Percentiles rank a stretch among this genome's conserved stretches.
These are phyloP conservation scores for Quercus phellos DNA, from an alignment of 331 rosid genomes.

Conservation along the genomic window DNA sequence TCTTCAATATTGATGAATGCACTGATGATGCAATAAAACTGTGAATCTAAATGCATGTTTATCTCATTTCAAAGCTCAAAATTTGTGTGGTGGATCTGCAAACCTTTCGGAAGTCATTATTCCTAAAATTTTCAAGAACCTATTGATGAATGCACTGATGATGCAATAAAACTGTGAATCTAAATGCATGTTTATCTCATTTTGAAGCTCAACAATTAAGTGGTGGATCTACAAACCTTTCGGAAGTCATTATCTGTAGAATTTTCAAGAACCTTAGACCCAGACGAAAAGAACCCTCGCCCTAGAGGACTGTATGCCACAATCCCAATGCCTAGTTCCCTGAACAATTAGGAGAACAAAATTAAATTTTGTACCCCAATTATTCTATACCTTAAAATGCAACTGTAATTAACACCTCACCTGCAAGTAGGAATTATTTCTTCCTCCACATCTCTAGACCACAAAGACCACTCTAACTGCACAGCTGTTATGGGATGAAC, in stretches of 20 bases:
- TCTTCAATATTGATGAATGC: no score
- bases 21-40: no score
- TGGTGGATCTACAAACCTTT: constrained; percentile 35
- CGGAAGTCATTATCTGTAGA: constrained; percentile 29
- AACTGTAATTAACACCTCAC: constrained; percentile 17
- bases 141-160: no score
- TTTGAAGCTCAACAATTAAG: not conserved
- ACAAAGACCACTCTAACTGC: constrained; percentile 61
- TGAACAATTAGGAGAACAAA: not conserved
- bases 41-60: no score
- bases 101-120: no score
- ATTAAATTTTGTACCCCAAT: not conserved
- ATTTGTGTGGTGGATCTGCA: no score
- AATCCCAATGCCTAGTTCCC: constrained; percentile 80
- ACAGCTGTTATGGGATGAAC: constrained; percentile 65
- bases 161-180: not conserved
- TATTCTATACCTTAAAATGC: not conserved
- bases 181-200: not conserved
- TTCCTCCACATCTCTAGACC: constrained; percentile 60
- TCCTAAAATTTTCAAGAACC: no score
- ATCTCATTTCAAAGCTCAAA: no score
- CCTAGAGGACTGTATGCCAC: not conserved
- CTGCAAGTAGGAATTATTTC: constrained; percentile 65
- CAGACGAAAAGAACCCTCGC: constrained; percentile 23
- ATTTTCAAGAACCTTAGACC: constrained; percentile 35